Evolutionary conservation across 2,329 filamentous ascomycete species (phyloP).

Genomic region (Simplicillium aogashimaense): DNA sequence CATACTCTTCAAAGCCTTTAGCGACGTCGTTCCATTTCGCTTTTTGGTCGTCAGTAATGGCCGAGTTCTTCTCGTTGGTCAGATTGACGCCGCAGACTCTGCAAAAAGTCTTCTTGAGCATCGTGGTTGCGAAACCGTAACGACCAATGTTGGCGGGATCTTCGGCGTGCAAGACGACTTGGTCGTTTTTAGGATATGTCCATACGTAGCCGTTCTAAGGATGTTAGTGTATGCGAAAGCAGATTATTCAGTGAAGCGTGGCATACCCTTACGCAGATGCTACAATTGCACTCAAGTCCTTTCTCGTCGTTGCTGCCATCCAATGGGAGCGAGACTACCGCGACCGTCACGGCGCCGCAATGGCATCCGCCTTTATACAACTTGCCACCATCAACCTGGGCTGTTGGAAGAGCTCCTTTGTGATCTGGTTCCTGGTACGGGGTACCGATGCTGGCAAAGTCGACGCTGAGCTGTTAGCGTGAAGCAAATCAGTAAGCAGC

Average conservation of each 20-base stretch:
- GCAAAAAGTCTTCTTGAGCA: constrained; percentile 35
- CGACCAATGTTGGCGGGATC: constrained; percentile 23
- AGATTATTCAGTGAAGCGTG: neutral
- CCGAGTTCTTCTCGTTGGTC: constrained; percentile 17
- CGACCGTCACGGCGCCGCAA: constrained; percentile 37
- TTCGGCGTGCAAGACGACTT: constrained; percentile 28
- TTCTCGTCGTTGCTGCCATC: constrained; percentile 22
- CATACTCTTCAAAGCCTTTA: constrained; percentile 5
- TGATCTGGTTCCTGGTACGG: constrained; percentile 25
- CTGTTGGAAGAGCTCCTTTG: constrained; percentile 29
- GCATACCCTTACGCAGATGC: constrained; percentile 31
- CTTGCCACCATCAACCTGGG: constrained; percentile 24
- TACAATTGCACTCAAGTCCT: constrained; percentile 39
- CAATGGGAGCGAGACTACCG: constrained; percentile 30
- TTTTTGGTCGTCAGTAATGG: constrained; percentile 18
- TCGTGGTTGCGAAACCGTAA: constrained; percentile 24
- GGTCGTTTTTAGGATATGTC: constrained; percentile 28
- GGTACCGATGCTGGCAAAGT: constrained; percentile 10
- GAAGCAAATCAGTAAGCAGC: too few relatives aligned
- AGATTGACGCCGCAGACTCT: constrained; percentile 34
- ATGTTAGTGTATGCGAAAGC: neutral
- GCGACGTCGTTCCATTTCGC: constrained; percentile 13
- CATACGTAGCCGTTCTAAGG: constrained; percentile 31
- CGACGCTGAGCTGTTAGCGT: too few relatives aligned
- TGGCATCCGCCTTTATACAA: constrained; percentile 42